Conservation (phyloP, 2,329 filamentous ascomycete genomes). For the Salinomyces thailandicus region DNA sequence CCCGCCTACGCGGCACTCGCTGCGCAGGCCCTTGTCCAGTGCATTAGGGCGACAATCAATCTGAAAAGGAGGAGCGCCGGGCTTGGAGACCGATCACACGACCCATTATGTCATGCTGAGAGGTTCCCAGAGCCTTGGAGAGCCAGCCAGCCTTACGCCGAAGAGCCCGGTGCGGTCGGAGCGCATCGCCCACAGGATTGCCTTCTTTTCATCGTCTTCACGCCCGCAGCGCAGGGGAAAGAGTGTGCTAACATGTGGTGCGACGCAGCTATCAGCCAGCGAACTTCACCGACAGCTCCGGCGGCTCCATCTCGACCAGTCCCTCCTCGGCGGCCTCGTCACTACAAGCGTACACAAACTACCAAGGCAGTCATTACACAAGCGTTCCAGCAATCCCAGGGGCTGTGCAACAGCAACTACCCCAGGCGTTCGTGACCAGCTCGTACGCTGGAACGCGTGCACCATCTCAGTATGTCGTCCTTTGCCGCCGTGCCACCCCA, state of each 20-base stretch:
- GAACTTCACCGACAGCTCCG: constrained; percentile 46
- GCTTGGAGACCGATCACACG: no score
- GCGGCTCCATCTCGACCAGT: constrained; percentile 44
- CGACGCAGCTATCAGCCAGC: constrained; percentile 39
- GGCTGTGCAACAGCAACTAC: constrained; percentile 20
- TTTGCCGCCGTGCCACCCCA: constrained; percentile 14
- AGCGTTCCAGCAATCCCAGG: constrained; percentile 24
- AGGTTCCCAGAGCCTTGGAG: no score
- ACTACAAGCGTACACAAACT: constrained; percentile 33
- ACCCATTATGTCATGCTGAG: neutral
- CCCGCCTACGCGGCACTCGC: no score
- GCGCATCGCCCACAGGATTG: no score
- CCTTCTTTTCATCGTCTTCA: neutral
- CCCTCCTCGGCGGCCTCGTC: constrained; percentile 42
- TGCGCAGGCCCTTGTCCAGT: no score
- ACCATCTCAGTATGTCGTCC: constrained; percentile 37
- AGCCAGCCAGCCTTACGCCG: no score
- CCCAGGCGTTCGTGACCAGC: constrained; percentile 30
- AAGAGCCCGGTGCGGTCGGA: no score
- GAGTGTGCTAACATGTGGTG: constrained; percentile 8
- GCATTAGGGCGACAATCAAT: no score
- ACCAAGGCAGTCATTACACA: constrained; percentile 28
- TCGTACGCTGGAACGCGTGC: constrained; percentile 30
- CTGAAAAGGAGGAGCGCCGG: no score
- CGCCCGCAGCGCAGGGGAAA: no score